A percentile compares a stretch with the other conserved stretches of the same genome.
Evolutionary conservation across 1,139 yeast genomes (phyloP).

Genomic region (Suhomyces bolitotheri): DNA sequence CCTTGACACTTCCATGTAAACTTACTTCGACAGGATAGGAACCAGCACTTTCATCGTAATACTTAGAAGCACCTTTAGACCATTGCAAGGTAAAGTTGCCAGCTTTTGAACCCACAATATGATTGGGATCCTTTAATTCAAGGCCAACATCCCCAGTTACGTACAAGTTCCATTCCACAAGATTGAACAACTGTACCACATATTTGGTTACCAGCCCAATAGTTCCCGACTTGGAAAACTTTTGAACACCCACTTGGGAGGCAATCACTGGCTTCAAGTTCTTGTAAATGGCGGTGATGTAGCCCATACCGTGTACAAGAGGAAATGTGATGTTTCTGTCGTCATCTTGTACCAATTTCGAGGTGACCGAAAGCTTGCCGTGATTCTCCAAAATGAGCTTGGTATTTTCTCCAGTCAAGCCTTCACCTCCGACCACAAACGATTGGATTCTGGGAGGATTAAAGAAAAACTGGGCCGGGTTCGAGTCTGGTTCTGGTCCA

Average conservation of each 20-base stretch:
- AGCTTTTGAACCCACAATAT: slow-evolving; percentile 43
- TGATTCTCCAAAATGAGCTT: slow-evolving; percentile 29
- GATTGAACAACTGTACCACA: slow-evolving; percentile 38
- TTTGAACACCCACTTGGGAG: slow-evolving; percentile 65
- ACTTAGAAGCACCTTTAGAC: slow-evolving; percentile 42
- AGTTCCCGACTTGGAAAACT: slow-evolving; percentile 28
- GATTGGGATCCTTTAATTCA: slow-evolving; percentile 50
- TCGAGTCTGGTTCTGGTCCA: slow-evolving; percentile 43
- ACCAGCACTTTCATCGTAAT: slow-evolving; percentile 59
- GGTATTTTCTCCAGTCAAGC: slow-evolving; percentile 23
- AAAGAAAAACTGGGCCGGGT: slow-evolving; percentile 46
- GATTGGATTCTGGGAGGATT: slow-evolving; percentile 50
- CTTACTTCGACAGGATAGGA: slow-evolving; percentile 27
- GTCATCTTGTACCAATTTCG: slow-evolving; percentile 23
- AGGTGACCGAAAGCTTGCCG: slow-evolving; percentile 37
- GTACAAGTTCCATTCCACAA: slow-evolving; percentile 44
- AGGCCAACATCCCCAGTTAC: slow-evolving; percentile 41
- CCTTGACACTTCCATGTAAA: slow-evolving; percentile 28
- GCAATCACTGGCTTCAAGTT: slow-evolving; percentile 54
- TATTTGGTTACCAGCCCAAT: slow-evolving; percentile 30
- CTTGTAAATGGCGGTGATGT: slow-evolving; percentile 61
- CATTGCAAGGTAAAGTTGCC: slow-evolving; percentile 37
- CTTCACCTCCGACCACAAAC: slow-evolving; percentile 38
- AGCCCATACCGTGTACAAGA: slow-evolving; percentile 65
- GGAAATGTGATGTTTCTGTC: slow-evolving; percentile 32